phyloP scores from a whole-genome alignment of 2,329 filamentous ascomycete species.

The Pseudocercospora pini-densiflorae region DNA sequence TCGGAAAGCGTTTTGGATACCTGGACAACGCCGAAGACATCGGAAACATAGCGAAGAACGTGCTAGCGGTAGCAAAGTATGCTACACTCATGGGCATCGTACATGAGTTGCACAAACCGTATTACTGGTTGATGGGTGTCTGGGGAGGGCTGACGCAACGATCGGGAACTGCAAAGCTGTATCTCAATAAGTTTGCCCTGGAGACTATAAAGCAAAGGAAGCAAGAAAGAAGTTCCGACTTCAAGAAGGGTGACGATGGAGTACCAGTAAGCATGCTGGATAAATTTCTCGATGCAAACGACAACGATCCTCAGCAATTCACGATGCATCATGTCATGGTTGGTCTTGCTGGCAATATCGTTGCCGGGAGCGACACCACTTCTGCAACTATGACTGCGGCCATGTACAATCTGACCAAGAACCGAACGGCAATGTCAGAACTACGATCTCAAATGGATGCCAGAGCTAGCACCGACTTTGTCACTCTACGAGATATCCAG shows the following conservation, averaged over 20 bases:
- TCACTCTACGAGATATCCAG: slow-evolving; percentile 7
- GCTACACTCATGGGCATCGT: slow-evolving; percentile 15
- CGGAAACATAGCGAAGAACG: slow-evolving; percentile 13
- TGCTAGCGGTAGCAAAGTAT: slow-evolving; percentile 15
- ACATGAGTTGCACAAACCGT: slow-evolving; percentile 1
- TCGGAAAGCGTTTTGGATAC: slow-evolving; percentile 42
- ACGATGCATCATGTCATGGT: slow-evolving; percentile 43
- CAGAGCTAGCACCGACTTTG: neutral
- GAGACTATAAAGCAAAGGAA: slow-evolving; percentile 15
- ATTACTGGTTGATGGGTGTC: neutral
- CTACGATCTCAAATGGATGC: slow-evolving; percentile 26
- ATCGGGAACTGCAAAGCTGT: slow-evolving; percentile 20
- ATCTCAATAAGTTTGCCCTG: slow-evolving; percentile 18
- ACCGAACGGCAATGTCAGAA: slow-evolving; percentile 29
- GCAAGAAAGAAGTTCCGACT: slow-evolving; percentile 11
- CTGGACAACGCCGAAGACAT: slow-evolving; percentile 43
- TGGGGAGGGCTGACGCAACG: too few relatives aligned
- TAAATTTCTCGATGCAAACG: slow-evolving; percentile 43
- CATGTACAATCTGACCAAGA: slow-evolving; percentile 39
- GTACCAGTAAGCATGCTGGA: slow-evolving; percentile 38
- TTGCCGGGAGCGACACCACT: slow-evolving; percentile 41
- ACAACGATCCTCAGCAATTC: slow-evolving; percentile 43
- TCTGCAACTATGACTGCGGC: slow-evolving; percentile 39
- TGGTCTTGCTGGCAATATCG: slow-evolving; percentile 33
- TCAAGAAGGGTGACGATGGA: neutral